phyloP scores from a whole-genome alignment of 352 stramenopile genomes.

The Globisporangium cystogenes region DNA sequence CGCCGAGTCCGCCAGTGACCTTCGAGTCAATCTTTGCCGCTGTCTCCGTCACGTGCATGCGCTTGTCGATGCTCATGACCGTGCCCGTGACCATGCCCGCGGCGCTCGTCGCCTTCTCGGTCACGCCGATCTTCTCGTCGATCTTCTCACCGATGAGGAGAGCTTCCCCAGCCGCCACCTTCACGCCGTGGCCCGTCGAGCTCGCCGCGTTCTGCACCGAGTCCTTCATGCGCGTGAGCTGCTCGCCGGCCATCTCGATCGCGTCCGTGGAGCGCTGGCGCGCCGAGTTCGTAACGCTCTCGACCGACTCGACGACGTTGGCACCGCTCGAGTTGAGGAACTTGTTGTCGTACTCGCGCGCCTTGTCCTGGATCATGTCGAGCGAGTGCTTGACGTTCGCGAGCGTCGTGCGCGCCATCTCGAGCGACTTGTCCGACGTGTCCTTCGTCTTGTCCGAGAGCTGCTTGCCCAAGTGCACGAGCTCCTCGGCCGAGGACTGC shows the following conservation, averaged over 20 bases:
- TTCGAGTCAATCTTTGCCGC: conserved; percentile 55
- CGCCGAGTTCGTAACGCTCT: conserved; percentile 40
- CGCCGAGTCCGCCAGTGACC: conserved; percentile 53
- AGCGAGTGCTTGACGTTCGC: conserved; percentile 29
- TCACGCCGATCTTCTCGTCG: conserved; percentile 50
- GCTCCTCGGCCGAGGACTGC: conserved; percentile 25
- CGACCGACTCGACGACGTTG: conserved; percentile 14
- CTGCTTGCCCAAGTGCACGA: conserved; percentile 25
- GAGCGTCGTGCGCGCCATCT: conserved; percentile 40
- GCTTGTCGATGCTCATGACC: conserved; percentile 47
- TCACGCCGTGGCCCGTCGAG: conserved; percentile 16
- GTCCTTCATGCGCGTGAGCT: conserved; percentile 37
- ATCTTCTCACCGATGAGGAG: conserved; percentile 38
- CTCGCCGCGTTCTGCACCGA: conserved; percentile 31
- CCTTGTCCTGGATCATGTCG: conserved; percentile 37
- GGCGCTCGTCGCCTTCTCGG: conserved; percentile 17
- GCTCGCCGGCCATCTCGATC: conserved; percentile 48
- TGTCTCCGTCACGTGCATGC: conserved; percentile 47
- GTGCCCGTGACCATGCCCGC: conserved; percentile 33
- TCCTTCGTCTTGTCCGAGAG: conserved; percentile 32
- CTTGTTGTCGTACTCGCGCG: conserved; percentile 53
- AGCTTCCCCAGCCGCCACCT: conserved; percentile 39
- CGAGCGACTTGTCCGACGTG: conserved; percentile 35
- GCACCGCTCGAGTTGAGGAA: conserved; percentile 26
- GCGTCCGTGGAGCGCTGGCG: conserved; percentile 54